phyloP scores from a whole-genome alignment of 2,329 filamentous ascomycete genomes.

The Penicillium sp. region DNA sequence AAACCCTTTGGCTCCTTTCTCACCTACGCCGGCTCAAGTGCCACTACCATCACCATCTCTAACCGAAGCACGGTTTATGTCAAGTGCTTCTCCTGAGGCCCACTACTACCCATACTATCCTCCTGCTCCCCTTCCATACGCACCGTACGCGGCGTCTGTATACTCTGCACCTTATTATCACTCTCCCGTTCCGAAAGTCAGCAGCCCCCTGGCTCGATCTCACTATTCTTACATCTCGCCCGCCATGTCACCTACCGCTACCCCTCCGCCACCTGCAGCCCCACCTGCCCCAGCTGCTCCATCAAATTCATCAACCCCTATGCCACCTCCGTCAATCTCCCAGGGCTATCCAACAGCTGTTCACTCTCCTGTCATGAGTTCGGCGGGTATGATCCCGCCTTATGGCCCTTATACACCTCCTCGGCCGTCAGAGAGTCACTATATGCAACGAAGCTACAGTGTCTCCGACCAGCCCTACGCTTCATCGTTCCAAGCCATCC shows the following conservation, averaged over 20 bases:
- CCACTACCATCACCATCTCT: constrained; percentile 38
- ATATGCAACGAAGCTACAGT: constrained; percentile 36
- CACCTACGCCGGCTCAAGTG: constrained; percentile 29
- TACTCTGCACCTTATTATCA: constrained; percentile 16
- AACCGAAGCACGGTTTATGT: constrained; percentile 36
- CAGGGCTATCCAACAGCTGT: constrained; percentile 37
- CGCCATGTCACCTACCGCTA: constrained; percentile 39
- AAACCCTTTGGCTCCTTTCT: constrained; percentile 31
- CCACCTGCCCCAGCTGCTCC: constrained; percentile 2
- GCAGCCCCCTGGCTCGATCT: constrained; percentile 42
- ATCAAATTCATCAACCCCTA: constrained; percentile 12
- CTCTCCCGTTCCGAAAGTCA: constrained; percentile 38
- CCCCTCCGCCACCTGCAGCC: constrained; percentile 27
- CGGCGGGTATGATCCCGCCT: constrained; percentile 37
- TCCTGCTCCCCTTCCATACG: constrained; percentile 30
- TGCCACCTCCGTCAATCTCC: constrained; percentile 31
- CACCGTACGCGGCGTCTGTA: constrained; percentile 23
- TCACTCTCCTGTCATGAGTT: constrained; percentile 43
- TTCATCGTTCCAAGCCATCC: constrained; percentile 38
- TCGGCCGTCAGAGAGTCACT: constrained; percentile 35
- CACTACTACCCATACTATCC: constrained; percentile 31
- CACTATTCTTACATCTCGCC: constrained; percentile 42
- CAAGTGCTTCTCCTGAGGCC: constrained; percentile 31
- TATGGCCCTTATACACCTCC: constrained; percentile 42
- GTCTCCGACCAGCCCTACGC: constrained; percentile 34